A percentile compares a stretch with the other conserved stretches of the same genome.
These are phyloP conservation scores for Exophiala calicioides DNA, from an alignment of 2,329 filamentous ascomycete genomes.

Conservation along the genomic window DNA sequence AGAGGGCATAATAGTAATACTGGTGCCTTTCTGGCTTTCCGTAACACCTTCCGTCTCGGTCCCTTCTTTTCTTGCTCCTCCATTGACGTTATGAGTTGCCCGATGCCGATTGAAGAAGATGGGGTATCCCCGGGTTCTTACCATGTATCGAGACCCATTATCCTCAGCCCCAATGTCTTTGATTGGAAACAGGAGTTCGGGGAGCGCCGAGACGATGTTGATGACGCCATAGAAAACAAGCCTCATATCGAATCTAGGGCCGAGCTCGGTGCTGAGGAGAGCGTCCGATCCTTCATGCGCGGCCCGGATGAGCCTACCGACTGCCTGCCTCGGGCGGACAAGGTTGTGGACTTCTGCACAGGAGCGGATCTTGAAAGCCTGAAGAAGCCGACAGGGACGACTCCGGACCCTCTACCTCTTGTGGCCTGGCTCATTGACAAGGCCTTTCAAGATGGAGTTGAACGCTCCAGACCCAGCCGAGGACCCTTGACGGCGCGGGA, in stretches of 20 bases:
- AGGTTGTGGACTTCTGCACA: not conserved
- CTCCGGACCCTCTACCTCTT: not conserved
- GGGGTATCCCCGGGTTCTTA: no score
- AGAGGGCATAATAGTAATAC: no score
- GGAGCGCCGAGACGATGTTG: no score
- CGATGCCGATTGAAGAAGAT: no score
- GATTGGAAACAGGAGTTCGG: no score
- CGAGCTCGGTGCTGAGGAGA: not conserved
- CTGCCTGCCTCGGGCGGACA: not conserved
- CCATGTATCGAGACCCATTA: no score
- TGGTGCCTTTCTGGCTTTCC: no score
- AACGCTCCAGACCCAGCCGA: not conserved
- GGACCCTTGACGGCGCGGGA: not conserved
- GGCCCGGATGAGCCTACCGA: not conserved
- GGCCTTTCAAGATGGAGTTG: not conserved
- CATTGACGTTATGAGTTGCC: no score
- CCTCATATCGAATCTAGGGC: no score
- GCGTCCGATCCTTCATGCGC: not conserved
- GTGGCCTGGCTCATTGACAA: not conserved
- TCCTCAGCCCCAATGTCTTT: no score
- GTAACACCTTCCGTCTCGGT: conserved; percentile 3
- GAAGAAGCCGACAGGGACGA: not conserved
- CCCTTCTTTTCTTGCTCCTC: conserved; percentile 4
- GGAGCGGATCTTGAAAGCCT: not conserved
- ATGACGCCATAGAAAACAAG: no score